Conservation (phyloP, 192 early-diverging fungal species). For the Oehlia diaphana region DNA sequence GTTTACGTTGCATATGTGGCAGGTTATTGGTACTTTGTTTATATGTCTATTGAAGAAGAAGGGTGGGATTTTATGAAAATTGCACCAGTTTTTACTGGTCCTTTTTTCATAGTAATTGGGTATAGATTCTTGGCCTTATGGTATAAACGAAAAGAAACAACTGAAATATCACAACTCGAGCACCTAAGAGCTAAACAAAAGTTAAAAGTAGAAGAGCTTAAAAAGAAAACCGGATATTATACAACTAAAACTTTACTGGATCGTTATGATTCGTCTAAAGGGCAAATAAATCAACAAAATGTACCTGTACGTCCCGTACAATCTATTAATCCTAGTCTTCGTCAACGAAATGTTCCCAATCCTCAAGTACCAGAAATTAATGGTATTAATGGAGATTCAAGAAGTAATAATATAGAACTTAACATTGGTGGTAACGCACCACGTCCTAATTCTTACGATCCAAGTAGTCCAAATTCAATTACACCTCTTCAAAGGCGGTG, state of each 20-base stretch:
- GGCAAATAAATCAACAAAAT: not conserved
- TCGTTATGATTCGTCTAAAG: constrained; percentile 66
- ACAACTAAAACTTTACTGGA: constrained; percentile 87
- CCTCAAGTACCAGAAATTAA: not conserved
- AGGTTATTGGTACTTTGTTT: constrained; percentile 50
- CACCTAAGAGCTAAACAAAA: constrained; percentile 59
- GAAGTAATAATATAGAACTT: not conserved
- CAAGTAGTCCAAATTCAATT: constrained; percentile 22
- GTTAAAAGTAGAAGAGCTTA: constrained; percentile 86
- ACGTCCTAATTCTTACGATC: not conserved
- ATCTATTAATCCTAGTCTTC: not conserved
- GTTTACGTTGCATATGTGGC: constrained; percentile 55
- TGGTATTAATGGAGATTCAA: not conserved
- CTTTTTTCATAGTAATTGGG: constrained; percentile 42
- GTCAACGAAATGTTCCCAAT: constrained; percentile 14
- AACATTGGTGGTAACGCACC: constrained; percentile 18
- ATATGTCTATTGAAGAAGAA: constrained; percentile 42
- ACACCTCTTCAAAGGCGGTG: constrained; percentile 50
- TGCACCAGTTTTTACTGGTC: constrained; percentile 42
- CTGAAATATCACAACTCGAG: constrained; percentile 49
- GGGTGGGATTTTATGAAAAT: constrained; percentile 47
- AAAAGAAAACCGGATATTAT: constrained; percentile 92
- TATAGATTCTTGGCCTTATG: constrained; percentile 46
- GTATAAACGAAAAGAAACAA: constrained; percentile 50
- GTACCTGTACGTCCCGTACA: not conserved